Base-by-base conservation (phyloP, 2,329 filamentous ascomycete genomes). In the Venturiaceae sp. region DNA sequence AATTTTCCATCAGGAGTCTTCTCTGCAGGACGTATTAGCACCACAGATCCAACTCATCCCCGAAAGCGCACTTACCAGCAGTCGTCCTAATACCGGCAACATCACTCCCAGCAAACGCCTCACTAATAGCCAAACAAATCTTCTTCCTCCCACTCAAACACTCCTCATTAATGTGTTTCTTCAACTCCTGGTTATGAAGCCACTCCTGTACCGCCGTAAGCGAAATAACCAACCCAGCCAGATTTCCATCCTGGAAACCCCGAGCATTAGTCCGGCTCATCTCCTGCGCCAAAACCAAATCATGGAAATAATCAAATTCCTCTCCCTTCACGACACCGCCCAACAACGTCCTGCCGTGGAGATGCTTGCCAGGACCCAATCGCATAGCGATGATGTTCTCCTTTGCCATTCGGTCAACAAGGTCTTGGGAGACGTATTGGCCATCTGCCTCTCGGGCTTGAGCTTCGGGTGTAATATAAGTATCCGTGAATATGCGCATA, bases 261-360 rank as follows among this genome's bases (percentile, higher is more conserved):
- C 88, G 77, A 30, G 87, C 84, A 69, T 87, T 89, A 6, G 82
- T 77, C 33, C 90, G 80, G 1, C 81, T 78, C 63, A 88, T 74
- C 72, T 95, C 90, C 73, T 95, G 90, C 8, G 78, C 75, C 56
- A 88, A 77, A 63, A 95, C 83, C 69, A 94, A 70, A 69, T 94
- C 90, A 71, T 94, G 89, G 73, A 95, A 89, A 72, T 91, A 92
- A 71, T 95, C 89, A 65, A 92, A 95, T 62, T 92, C 86, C 71
- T 90, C 83, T 55, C 87, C 87, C 67, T 88, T 82, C 58, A 91
- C 79, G 16, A 78, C 86, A 47, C 88, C 88, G 60, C 79, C 81
- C 58, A 92, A 73, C 39, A 95, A 73, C 16, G 80, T 77, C 34
- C 86, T 80, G 21, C 87, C 87, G 66, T 91, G 83, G 56, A 95